These are phyloP conservation scores for Akanthomyces dipterigenus DNA, from an alignment of 2,329 filamentous ascomycete species.

Conservation along the genomic window DNA sequence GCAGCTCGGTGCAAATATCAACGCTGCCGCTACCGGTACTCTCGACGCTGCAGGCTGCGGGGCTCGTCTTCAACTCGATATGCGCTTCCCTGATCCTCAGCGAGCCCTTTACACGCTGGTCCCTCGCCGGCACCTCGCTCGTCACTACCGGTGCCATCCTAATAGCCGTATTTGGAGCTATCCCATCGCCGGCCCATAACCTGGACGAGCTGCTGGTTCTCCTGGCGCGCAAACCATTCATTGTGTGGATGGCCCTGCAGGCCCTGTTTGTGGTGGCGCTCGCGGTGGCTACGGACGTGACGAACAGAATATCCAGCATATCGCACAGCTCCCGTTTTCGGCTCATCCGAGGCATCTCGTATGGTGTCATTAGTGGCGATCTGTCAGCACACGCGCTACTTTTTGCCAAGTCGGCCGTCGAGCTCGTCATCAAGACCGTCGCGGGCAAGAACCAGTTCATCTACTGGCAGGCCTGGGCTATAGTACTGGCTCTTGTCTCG, in stretches of 20 bases:
- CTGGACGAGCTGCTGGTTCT: constrained; percentile 74
- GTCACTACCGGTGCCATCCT: constrained; percentile 84
- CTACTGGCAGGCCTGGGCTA: constrained; percentile 90
- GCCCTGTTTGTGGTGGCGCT: constrained; percentile 64
- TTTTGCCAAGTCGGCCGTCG: constrained; percentile 92
- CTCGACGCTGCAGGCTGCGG: constrained; percentile 90
- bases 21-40: constrained; percentile 89
- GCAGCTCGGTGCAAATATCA: constrained; percentile 95
- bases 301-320: constrained; percentile 44
- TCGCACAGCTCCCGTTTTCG: constrained; percentile 61
- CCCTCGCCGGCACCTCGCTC: constrained; percentile 80
- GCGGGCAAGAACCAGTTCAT: constrained; percentile 90
- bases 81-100: constrained; percentile 89
- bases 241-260: constrained; percentile 84
- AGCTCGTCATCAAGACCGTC: constrained; percentile 79
- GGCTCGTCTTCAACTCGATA: constrained; percentile 96
- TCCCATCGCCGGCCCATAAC: constrained; percentile 86
- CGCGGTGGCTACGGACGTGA: constrained; percentile 54
- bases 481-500: constrained; percentile 71
- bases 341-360: constrained; percentile 74
- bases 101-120: constrained; percentile 91
- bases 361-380: constrained; percentile 85
- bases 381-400: constrained; percentile 89
- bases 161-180: constrained; percentile 89
- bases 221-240: constrained; percentile 65